Evolutionary conservation across 2,329 filamentous ascomycete species (phyloP).

Genomic region (Pestalotiopsis sp.): DNA sequence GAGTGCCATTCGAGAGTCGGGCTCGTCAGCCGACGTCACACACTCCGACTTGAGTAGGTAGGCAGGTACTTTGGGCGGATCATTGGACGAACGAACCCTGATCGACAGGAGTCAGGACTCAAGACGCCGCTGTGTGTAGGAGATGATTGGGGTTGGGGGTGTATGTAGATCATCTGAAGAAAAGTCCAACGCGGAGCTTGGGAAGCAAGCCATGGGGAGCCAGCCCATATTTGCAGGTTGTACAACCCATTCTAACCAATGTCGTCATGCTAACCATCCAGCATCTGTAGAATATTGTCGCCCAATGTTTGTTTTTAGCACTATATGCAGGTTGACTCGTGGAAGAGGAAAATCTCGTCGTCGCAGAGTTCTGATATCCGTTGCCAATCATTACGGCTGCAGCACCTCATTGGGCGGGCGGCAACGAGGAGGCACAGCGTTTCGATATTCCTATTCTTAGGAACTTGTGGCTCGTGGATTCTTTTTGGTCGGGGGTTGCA

Average conservation of each 20-base stretch:
- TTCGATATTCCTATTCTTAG: conserved; percentile 20
- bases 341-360: not conserved
- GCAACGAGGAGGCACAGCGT: conserved; percentile 17
- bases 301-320: not conserved
- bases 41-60: not conserved
- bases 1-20: not conserved
- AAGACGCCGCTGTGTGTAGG: not conserved
- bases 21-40: not conserved
- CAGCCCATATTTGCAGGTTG: not conserved
- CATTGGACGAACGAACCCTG: conserved; percentile 5
- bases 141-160: not conserved
- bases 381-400: not conserved
- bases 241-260: conserved; percentile 3
- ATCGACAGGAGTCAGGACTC: conserved; percentile 11
- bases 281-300: not conserved
- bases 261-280: not conserved
- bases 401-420: conserved; percentile 12
- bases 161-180: not conserved
- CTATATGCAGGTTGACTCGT: not conserved
- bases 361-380: not conserved
- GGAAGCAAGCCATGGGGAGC: no score
- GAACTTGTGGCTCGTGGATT: not conserved
- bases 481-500: not conserved
- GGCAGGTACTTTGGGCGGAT: not conserved
- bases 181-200: not conserved